Base-by-base conservation (phyloP, 768 basidiomycete genomes). In the Mycena chlorophos region DNA sequence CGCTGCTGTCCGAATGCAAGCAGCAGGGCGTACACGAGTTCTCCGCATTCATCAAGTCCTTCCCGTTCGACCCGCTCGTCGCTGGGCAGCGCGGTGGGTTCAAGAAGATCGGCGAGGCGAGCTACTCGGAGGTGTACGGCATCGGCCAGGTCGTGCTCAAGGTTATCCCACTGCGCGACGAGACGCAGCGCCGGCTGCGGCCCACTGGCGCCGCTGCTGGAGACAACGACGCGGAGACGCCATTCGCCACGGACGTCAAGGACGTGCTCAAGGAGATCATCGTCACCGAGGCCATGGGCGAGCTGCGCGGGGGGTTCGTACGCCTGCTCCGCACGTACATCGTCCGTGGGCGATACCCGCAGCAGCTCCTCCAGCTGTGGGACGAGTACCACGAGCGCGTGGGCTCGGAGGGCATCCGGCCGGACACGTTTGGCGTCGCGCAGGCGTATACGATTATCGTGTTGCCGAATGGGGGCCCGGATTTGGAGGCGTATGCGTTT, bases 101-200 rank as follows among this genome's bases (percentile, higher is more conserved):
- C 71, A 77, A 73, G 61, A 99, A 99, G 71, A 86, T 98, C 43
- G 96, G 96, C 38, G 97, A 99, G 73, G 97, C 97, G 5, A 92
- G 90, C 47, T 99, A 89, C 70, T 96, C 93, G 0, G 97, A 99
- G 67, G 97, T 99, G 26, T 99, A 92, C 69, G 89, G 89, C 6
- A 87, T 94, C 49, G 88, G 88, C 2, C 83, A 89, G 61, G 84
- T 95, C 29, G 94, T 95, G n/a, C 78, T 95, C 60, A 96, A 95
- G 74, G 80, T 97, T 42, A 85, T 95, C 31, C 94, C 93, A 5
- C 70, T 94, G 31, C 77, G 84, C 48, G 76, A 82, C 58, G 85
- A 86, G 63, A 74, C 63, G 30, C 64, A 34, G 37, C 40, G 60
- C 31, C 49, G 57, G 51, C 54, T 58, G 37, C 56, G 51, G 48